Evolutionary conservation across 139 green algal genomes (phyloP).

Genomic region (Parachlorella kessleri): DNA sequence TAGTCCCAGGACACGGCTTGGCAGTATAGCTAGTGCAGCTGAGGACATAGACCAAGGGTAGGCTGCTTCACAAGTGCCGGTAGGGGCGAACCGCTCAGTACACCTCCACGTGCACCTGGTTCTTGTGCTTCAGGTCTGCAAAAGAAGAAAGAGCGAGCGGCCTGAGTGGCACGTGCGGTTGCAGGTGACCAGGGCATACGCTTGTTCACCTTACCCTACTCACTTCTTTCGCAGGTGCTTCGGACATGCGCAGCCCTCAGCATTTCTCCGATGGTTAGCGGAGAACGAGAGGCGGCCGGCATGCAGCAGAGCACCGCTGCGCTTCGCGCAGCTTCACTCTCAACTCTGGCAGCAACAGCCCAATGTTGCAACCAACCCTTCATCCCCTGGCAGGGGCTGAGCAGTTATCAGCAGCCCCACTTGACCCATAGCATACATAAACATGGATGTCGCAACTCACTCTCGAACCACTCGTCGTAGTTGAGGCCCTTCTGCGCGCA

Average conservation of each 20-base stretch:
- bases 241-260: not conserved
- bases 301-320: not conserved
- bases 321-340: not conserved
- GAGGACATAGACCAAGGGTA: too few species aligned
- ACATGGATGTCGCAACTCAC: conserved; percentile 62
- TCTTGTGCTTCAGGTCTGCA: conserved; percentile 77
- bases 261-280: not conserved
- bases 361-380: too few species aligned
- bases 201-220: too few species aligned
- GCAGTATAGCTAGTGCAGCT: too few species aligned
- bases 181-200: too few species aligned
- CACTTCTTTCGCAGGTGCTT: too few species aligned
- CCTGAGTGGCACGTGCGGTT: not conserved
- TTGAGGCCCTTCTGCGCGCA: conserved; percentile 84
- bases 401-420: too few species aligned
- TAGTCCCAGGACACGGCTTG: too few species aligned
- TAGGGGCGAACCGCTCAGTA: too few species aligned
- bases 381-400: too few species aligned
- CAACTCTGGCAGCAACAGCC: not conserved
- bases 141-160: conserved; percentile 11
- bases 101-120: conserved; percentile 97
- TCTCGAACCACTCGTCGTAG: conserved; percentile 88
- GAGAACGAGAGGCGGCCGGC: not conserved
- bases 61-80: too few species aligned
- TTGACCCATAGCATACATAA: conserved; percentile 53